These are phyloP conservation scores for Trichomonascaceae sp. DNA, from an alignment of 1,139 yeast species.

Conservation along the genomic window DNA sequence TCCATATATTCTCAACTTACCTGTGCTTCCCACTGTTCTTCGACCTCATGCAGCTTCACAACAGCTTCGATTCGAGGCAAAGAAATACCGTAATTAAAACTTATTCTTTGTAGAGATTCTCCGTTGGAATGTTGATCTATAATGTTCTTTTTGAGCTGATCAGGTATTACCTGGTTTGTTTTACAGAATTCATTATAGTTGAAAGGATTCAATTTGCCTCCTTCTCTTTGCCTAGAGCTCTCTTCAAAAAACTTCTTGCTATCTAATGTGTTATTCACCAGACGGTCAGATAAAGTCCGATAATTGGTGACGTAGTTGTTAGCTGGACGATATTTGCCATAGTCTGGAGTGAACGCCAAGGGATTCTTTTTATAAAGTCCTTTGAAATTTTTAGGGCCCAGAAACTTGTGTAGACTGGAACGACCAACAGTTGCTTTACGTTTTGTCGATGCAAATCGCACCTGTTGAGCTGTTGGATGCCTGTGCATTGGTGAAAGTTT, in stretches of 20 bases:
- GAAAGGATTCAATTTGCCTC: conserved; percentile 47
- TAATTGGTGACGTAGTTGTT: conserved; percentile 25
- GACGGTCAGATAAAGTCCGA: conserved; percentile 5
- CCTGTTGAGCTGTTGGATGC: conserved; percentile 4
- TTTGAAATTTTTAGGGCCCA: conserved; percentile 78
- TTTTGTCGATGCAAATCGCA: conserved; percentile 8
- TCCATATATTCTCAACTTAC: conserved; percentile 42
- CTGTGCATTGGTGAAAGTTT: background rate
- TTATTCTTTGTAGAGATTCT: conserved; percentile 65
- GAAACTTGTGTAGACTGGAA: conserved; percentile 36
- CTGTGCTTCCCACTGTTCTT: conserved; percentile 51
- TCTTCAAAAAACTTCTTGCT: conserved; percentile 13
- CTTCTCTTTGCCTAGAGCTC: background rate
- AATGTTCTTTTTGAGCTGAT: conserved; percentile 54
- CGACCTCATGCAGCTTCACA: conserved; percentile 58
- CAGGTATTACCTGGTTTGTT: conserved; percentile 58
- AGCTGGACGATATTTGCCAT: conserved; percentile 51
- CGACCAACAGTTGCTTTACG: conserved; percentile 14
- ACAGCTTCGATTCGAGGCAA: conserved; percentile 85
- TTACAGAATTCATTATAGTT: conserved; percentile 65
- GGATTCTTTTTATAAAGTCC: conserved; percentile 79
- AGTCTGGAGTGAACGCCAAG: conserved; percentile 43
- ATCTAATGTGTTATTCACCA: background rate
- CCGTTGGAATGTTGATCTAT: conserved; percentile 49
- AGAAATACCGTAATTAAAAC: conserved; percentile 73